Percentiles rank a stretch among this genome's conserved stretches.
Evolutionary conservation across 306 rosid genomes (phyloP).

Genomic region (Prinsepia uniflora): DNA sequence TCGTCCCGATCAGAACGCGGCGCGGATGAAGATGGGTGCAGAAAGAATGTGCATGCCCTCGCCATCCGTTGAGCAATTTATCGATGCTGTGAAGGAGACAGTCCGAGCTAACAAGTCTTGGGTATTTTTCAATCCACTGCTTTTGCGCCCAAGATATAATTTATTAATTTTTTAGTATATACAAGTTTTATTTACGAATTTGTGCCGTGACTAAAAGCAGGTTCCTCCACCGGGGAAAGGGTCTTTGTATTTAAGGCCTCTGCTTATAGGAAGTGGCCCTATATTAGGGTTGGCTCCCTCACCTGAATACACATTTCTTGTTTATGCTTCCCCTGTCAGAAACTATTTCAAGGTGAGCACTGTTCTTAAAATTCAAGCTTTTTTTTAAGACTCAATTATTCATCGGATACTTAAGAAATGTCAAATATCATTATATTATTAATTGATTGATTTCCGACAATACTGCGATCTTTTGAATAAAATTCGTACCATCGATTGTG

Average conservation of each 20-base stretch:
- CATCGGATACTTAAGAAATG: too few relatives aligned
- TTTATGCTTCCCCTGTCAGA: conserved; percentile 86
- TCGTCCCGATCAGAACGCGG: conserved; percentile 73
- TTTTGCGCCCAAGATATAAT: neutral
- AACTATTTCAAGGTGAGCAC: conserved; percentile 69
- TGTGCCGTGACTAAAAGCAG: conserved; percentile 31
- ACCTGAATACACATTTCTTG: conserved; percentile 69
- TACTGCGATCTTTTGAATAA: too few relatives aligned
- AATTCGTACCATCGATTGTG: too few relatives aligned
- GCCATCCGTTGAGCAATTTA: conserved; percentile 62
- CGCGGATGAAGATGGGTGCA: conserved; percentile 68
- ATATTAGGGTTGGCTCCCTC: conserved; percentile 76
- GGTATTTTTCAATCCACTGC: conserved; percentile 37
- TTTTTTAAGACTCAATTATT: too few relatives aligned
- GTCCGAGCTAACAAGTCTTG: conserved; percentile 72
- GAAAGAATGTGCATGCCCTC: conserved; percentile 89
- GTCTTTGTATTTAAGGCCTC: conserved; percentile 75
- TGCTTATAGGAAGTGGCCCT: conserved; percentile 80
- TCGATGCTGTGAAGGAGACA: conserved; percentile 72
- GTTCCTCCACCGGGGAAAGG: conserved; percentile 87
- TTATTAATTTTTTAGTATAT: neutral
- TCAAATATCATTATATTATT: too few relatives aligned
- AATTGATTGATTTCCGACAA: too few relatives aligned
- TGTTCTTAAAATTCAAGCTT: neutral
- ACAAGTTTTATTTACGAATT: neutral